Evolutionary conservation across 2,329 filamentous ascomycete genomes (phyloP).

Genomic region (Mycosphaerella arachidis): DNA sequence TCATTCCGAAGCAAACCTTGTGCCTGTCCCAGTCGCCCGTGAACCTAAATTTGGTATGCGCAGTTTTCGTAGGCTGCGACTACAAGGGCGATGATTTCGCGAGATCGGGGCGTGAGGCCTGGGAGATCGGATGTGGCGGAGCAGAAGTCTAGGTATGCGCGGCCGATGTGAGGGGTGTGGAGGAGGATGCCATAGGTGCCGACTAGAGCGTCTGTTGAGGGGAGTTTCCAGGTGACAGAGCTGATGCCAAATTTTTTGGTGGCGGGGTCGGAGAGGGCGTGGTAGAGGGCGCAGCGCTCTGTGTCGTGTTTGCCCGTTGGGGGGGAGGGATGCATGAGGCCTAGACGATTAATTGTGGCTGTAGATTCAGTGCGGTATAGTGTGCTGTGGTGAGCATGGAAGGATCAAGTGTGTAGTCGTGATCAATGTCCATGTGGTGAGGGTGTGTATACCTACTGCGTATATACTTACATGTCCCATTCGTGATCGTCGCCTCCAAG

Average conservation of each 20-base stretch:
- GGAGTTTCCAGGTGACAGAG: slow-evolving; percentile 8
- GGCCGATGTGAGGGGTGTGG: slow-evolving; percentile 11
- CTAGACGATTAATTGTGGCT: slow-evolving; percentile 11
- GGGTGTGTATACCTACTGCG: not conserved
- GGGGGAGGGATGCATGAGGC: slow-evolving; percentile 14
- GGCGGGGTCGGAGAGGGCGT: slow-evolving; percentile 9
- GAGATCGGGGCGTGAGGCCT: slow-evolving; percentile 1
- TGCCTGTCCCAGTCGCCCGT: not conserved
- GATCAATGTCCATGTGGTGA: not conserved
- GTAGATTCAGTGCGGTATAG: not conserved
- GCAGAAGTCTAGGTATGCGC: slow-evolving; percentile 7
- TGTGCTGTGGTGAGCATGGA: not conserved
- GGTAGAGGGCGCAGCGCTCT: slow-evolving; percentile 14
- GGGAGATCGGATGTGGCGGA: slow-evolving; percentile 6
- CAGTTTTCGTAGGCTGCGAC: slow-evolving; percentile 7
- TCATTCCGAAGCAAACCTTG: slow-evolving; percentile 7
- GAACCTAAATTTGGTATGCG: slow-evolving; percentile 5
- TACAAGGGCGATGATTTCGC: slow-evolving; percentile 12
- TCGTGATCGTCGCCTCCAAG: not conserved
- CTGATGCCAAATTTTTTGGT: not conserved
- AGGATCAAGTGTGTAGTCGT: not conserved
- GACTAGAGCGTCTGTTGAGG: slow-evolving; percentile 11
- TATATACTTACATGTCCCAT: not conserved
- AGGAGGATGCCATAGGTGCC: slow-evolving; percentile 12
- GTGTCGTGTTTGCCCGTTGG: slow-evolving; percentile 14